Conservation (phyloP, 257 asterid genomes). For the Solanum tarapatanum region DNA sequence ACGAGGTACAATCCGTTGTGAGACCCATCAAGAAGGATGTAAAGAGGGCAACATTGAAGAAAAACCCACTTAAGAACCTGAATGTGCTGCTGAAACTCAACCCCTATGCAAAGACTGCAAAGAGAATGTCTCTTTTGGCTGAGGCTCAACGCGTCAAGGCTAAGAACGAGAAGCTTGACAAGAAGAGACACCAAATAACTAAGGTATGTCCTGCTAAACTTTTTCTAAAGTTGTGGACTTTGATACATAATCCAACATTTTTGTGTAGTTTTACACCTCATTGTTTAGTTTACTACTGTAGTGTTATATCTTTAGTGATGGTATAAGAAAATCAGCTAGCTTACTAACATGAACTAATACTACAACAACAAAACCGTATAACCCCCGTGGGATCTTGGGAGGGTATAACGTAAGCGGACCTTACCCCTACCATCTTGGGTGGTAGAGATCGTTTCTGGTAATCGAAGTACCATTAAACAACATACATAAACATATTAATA, state of each 20-base stretch:
- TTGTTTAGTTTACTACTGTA: not conserved
- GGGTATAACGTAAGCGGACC: not conserved
- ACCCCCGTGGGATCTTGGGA: not conserved
- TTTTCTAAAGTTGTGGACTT: not conserved
- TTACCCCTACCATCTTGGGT: not conserved
- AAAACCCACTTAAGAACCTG: constrained; percentile 6
- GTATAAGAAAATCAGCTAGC: not conserved
- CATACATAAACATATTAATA: not conserved
- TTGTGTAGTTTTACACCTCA: not conserved
- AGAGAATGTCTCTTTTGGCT: constrained; percentile 73
- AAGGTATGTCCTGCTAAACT: constrained; percentile 42
- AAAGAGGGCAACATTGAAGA: constrained; percentile 8
- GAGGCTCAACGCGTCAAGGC: constrained; percentile 75
- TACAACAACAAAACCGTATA: not conserved
- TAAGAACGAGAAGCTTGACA: constrained; percentile 60
- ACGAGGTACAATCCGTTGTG: constrained; percentile 81
- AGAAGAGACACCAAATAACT: constrained; percentile 53
- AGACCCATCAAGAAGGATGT: constrained; percentile 62
- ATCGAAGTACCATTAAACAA: not conserved
- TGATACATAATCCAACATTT: not conserved
- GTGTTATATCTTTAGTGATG: not conserved
- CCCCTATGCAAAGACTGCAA: constrained; percentile 65
- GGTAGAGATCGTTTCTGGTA: not conserved
- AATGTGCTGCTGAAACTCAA: constrained; percentile 51
- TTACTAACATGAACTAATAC: not conserved